A percentile compares a stretch with the other conserved stretches of the same genome.
Conservation (phyloP, 2,329 filamentous ascomycete species). For the Neurospora sp. region DNA sequence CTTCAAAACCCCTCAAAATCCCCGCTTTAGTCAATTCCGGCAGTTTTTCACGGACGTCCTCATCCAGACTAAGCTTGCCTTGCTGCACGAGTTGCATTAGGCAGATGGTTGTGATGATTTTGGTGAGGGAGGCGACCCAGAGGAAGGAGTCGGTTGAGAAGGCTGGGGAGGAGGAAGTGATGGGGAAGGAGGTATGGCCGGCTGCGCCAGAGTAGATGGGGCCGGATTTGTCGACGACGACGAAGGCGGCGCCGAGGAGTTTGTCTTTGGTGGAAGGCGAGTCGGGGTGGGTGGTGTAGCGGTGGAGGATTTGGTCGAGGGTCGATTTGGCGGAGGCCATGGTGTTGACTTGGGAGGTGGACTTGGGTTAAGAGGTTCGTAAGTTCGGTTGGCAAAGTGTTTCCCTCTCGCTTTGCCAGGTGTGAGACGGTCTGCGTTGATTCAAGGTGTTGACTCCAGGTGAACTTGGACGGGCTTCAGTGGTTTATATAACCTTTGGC, state of each 20-base stretch:
- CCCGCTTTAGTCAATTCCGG: constrained; percentile 22
- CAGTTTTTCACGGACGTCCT: constrained; percentile 24
- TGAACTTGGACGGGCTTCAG: background rate
- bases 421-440: background rate
- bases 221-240: constrained; percentile 20
- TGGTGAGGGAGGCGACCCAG: constrained; percentile 33
- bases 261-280: constrained; percentile 19
- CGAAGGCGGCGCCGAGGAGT: constrained; percentile 21
- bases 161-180: background rate
- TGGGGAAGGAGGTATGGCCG: constrained; percentile 25
- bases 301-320: constrained; percentile 18
- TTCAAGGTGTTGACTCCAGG: background rate
- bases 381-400: too few species aligned
- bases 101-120: constrained; percentile 28
- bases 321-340: constrained; percentile 8
- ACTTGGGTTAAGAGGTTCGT: background rate
- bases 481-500: background rate
- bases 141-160: constrained; percentile 26
- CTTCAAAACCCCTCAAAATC: background rate
- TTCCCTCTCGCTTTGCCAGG: too few species aligned
- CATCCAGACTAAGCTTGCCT: constrained; percentile 25
- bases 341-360: background rate
- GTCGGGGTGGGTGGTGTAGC: constrained; percentile 14
- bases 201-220: constrained; percentile 26
- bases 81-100: constrained; percentile 31